Percentiles rank a stretch among this genome's conserved stretches.
These are phyloP conservation scores for Globisporangium yorkense DNA, from an alignment of 352 stramenopile genomes.

Conservation along the genomic window DNA sequence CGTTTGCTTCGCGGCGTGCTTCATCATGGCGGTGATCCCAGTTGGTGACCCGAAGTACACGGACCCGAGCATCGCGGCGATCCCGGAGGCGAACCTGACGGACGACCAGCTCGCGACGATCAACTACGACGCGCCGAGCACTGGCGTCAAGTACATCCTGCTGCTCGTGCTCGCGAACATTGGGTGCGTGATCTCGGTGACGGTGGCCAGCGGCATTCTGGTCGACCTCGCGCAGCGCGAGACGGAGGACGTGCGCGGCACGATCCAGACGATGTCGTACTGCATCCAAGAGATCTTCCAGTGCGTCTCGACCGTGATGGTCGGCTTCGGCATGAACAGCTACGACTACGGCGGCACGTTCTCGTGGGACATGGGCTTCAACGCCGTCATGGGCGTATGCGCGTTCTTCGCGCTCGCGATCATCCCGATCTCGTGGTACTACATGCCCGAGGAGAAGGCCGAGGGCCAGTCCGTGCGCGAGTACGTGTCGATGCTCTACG, in stretches of 20 bases:
- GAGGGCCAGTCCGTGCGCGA: constrained; percentile 12
- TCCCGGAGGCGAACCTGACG: constrained; percentile 28
- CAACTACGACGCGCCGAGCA: constrained; percentile 35
- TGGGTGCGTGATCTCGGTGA: constrained; percentile 46
- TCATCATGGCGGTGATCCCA: constrained; percentile 30
- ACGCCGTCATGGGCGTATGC: constrained; percentile 44
- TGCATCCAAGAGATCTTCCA: constrained; percentile 25
- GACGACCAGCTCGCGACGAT: constrained; percentile 32
- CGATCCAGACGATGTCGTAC: constrained; percentile 53
- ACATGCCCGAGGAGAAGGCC: constrained; percentile 36
- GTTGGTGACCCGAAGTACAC: constrained; percentile 53
- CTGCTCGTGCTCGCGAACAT: constrained; percentile 62
- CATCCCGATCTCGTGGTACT: constrained; percentile 38
- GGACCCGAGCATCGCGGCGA: constrained; percentile 26
- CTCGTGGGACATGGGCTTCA: constrained; percentile 37
- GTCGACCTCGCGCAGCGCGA: constrained; percentile 64
- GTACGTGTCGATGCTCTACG: constrained; percentile 28
- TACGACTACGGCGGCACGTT: constrained; percentile 52
- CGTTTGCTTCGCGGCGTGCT: constrained; percentile 23
- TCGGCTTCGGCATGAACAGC: constrained; percentile 54
- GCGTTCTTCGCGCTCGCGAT: constrained; percentile 25
- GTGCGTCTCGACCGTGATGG: constrained; percentile 39
- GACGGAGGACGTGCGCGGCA: constrained; percentile 33
- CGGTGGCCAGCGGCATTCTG: constrained; percentile 35
- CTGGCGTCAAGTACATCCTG: constrained; percentile 45